Evolutionary conservation across 768 basidiomycete species (phyloP).

Genomic region (Lyophyllum decastes): DNA sequence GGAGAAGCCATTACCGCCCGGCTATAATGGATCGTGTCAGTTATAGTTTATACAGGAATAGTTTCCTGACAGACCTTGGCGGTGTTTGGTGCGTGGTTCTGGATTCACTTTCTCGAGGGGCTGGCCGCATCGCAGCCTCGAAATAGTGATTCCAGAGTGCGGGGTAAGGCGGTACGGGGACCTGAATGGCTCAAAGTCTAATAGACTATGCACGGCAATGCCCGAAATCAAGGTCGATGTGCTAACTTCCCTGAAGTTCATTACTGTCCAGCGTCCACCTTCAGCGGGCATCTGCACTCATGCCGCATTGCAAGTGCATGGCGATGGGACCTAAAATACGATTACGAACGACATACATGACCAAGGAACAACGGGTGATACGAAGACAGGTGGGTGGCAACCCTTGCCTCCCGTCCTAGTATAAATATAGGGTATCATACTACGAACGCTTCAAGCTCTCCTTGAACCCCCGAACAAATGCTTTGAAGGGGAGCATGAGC

Average conservation of each 20-base stretch:
- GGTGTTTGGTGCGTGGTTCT: background rate
- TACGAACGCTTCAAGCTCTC: conserved; percentile 45
- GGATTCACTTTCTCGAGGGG: background rate
- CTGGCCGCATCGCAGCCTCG: conserved; percentile 2
- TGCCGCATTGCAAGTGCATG: conserved; percentile 7
- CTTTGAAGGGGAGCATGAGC: conserved; percentile 63
- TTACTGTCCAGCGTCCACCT: background rate
- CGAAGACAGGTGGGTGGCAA: background rate
- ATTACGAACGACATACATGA: conserved; percentile 7
- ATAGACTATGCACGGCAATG: conserved; percentile 17
- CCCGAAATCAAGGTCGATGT: conserved; percentile 12
- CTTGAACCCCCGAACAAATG: conserved; percentile 68
- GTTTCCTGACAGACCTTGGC: background rate
- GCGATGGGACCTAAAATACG: conserved; percentile 7
- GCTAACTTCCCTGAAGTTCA: background rate
- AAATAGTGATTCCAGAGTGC: background rate
- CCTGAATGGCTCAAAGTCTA: conserved; percentile 5
- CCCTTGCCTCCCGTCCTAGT: background rate
- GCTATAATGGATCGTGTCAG: conserved; percentile 2
- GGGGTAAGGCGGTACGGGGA: background rate
- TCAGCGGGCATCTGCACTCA: background rate
- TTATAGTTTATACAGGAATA: background rate
- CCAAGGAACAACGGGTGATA: conserved; percentile 6
- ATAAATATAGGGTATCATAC: conserved; percentile 11
- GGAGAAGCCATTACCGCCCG: background rate